Evolutionary conservation across 202 grass and related monocot genomes (phyloP).

Genomic region (Zoysia matrella): DNA sequence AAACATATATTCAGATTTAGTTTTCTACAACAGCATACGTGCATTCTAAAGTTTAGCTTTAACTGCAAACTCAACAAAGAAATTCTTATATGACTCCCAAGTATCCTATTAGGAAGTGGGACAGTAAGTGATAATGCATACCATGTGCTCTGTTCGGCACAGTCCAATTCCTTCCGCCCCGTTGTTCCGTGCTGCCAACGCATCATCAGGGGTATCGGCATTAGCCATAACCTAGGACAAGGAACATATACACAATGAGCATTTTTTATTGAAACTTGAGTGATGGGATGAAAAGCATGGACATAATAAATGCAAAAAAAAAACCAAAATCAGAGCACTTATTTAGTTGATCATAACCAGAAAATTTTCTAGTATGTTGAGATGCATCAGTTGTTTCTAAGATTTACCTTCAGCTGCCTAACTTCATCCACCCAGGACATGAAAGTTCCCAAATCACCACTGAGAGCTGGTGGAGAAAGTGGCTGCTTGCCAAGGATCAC

Average conservation of each 20-base stretch:
- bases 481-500: constrained; percentile 53
- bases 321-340: too few species aligned
- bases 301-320: too few species aligned
- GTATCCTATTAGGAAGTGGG: constrained; percentile 20
- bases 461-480: too few species aligned
- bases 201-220: constrained; percentile 90
- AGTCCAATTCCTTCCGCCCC: constrained; percentile 99
- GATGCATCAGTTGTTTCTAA: not conserved
- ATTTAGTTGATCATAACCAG: too few species aligned
- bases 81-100: not conserved
- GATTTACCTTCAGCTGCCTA: constrained; percentile 82
- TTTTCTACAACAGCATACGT: not conserved
- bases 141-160: constrained; percentile 99
- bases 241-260: constrained; percentile 30
- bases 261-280: constrained; percentile 18
- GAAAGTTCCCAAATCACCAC: constrained; percentile 83
- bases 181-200: constrained; percentile 84
- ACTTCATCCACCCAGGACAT: constrained; percentile 97
- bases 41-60: not conserved
- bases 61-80: constrained; percentile 13
- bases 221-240: constrained; percentile 6
- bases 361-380: too few species aligned
- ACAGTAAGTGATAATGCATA: constrained; percentile 39
- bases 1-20: not conserved
- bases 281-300: not conserved